Evolutionary conservation across 2,329 filamentous ascomycete species (phyloP).

Genomic region (Hansfordia pulvinata): DNA sequence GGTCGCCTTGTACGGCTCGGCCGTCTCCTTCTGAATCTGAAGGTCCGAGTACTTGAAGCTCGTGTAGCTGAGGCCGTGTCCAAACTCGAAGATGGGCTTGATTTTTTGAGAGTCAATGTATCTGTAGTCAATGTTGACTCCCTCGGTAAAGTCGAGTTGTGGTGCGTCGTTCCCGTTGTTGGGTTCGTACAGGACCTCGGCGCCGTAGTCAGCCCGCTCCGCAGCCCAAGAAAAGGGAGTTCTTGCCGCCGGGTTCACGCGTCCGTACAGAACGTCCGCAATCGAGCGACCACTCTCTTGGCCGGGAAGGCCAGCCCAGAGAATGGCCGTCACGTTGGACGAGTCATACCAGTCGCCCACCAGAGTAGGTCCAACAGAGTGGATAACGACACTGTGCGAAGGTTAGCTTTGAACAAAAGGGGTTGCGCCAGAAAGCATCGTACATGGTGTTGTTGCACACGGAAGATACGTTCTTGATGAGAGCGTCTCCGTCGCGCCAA

Average conservation of each 20-base stretch:
- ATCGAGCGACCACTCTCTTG: constrained; percentile 74
- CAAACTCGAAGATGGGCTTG: constrained; percentile 68
- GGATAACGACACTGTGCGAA: constrained; percentile 80
- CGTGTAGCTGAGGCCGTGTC: constrained; percentile 69
- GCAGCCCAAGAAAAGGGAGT: constrained; percentile 70
- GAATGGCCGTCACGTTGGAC: constrained; percentile 69
- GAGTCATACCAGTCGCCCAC: constrained; percentile 62
- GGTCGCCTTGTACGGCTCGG: constrained; percentile 41
- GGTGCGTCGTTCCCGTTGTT: constrained; percentile 55
- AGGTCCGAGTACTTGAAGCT: constrained; percentile 65
- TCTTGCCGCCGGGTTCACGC: constrained; percentile 62
- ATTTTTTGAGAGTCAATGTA: constrained; percentile 55
- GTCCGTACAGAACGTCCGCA: constrained; percentile 72
- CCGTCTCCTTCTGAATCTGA: constrained; percentile 34
- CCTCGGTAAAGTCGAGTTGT: constrained; percentile 63
- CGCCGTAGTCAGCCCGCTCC: constrained; percentile 53
- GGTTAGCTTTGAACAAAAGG: too few relatives aligned
- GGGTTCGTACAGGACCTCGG: constrained; percentile 50
- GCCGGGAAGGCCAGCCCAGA: constrained; percentile 72
- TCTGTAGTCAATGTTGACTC: constrained; percentile 71
- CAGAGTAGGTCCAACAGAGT: constrained; percentile 70
- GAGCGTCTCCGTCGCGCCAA: constrained; percentile 67
- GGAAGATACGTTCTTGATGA: constrained; percentile 70
- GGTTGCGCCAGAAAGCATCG: too few relatives aligned
- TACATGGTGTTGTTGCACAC: constrained; percentile 81